These are phyloP conservation scores for Phytophthora parvispora DNA, from an alignment of 352 stramenopile genomes.

Conservation along the genomic window DNA sequence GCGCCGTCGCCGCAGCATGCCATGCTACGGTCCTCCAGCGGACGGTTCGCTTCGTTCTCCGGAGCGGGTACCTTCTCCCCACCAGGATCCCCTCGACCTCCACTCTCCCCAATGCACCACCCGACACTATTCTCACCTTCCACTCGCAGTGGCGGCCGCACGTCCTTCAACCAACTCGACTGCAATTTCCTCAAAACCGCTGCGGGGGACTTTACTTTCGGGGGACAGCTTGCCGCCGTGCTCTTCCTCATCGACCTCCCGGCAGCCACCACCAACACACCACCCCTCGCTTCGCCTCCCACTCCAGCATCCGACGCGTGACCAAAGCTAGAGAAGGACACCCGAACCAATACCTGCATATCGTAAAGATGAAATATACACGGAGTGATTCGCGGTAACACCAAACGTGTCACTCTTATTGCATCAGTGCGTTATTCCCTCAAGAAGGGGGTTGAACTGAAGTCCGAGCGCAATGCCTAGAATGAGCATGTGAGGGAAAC, in stretches of 20 bases:
- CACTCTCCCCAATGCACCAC: conserved; percentile 18
- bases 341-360: too few relatives aligned
- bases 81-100: conserved; percentile 10
- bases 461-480: conserved; percentile 68
- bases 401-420: neutral
- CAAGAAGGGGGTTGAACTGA: conserved; percentile 58
- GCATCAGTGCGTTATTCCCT: conserved; percentile 47
- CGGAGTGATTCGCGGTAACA: neutral
- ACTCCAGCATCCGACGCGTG: neutral
- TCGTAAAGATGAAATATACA: neutral
- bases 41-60: conserved; percentile 59
- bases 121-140: conserved; percentile 33
- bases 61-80: conserved; percentile 23
- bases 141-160: conserved; percentile 18
- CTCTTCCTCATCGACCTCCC: conserved; percentile 51
- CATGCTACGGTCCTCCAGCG: conserved; percentile 25
- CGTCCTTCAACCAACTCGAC: conserved; percentile 45
- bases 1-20: conserved; percentile 32
- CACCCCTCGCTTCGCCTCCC: neutral
- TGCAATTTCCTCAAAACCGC: conserved; percentile 36
- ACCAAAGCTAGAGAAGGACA: too few relatives aligned
- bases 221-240: conserved; percentile 51
- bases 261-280: neutral
- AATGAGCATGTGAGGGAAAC: conserved; percentile 74
- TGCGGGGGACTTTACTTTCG: conserved; percentile 52